phyloP scores from a whole-genome alignment of 225 moss, liverwort and hornwort genomes.

The Thuidium tamariscinum region DNA sequence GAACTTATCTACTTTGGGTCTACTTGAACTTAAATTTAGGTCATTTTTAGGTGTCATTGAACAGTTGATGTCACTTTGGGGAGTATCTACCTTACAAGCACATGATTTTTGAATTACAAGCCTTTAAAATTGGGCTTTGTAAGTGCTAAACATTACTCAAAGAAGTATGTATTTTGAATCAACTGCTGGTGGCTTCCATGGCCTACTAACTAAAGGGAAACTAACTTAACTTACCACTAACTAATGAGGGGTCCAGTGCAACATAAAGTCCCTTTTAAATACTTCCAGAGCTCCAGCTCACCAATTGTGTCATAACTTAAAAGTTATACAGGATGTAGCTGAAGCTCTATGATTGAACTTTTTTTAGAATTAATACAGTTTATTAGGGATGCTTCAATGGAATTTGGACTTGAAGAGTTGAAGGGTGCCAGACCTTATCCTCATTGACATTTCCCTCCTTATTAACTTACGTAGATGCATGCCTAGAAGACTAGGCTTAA shows the following conservation, averaged over 20 bases:
- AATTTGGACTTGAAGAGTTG: not conserved
- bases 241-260: not conserved
- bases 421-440: not conserved
- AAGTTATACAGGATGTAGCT: not conserved
- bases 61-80: too few species aligned
- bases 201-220: not conserved
- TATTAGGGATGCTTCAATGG: not conserved
- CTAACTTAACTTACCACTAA: not conserved
- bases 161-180: not conserved
- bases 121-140: not conserved
- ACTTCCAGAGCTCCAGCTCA: not conserved
- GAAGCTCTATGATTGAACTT: conserved; percentile 2
- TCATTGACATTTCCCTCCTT: not conserved
- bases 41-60: too few species aligned
- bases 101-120: not conserved
- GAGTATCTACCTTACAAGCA: rapidly evolving
- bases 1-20: too few species aligned
- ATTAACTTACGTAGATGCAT: not conserved
- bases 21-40: too few species aligned
- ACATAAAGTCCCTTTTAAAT: not conserved
- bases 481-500: not conserved
- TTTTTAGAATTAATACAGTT: not conserved
- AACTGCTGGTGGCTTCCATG: not conserved
- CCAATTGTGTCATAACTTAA: not conserved
- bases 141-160: not conserved